A percentile compares a stretch with the other conserved stretches of the same genome.
These are phyloP conservation scores for Hippophae rhamnoides DNA, from an alignment of 306 rosid species.

Conservation along the genomic window DNA sequence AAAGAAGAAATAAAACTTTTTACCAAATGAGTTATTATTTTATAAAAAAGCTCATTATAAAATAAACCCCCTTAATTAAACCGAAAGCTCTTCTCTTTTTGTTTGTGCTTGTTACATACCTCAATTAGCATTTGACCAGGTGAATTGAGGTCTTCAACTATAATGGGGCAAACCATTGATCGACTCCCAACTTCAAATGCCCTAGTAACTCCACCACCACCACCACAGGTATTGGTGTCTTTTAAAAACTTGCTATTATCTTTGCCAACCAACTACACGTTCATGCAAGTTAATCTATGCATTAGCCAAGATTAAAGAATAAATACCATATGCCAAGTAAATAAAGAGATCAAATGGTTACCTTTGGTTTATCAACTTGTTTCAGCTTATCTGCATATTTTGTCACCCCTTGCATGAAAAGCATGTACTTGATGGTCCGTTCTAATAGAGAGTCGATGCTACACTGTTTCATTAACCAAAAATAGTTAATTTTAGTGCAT, in stretches of 20 bases:
- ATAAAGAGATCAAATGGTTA: constrained; percentile 16
- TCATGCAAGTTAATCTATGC: constrained; percentile 11
- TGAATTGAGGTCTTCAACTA: constrained; percentile 64
- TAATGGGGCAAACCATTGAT: constrained; percentile 66
- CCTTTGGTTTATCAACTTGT: constrained; percentile 62
- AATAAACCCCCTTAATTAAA: not conserved
- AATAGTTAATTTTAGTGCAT: not conserved
- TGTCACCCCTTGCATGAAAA: constrained; percentile 49
- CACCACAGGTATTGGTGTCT: constrained; percentile 24
- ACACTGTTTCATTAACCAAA: constrained; percentile 56
- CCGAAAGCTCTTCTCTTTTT: not conserved
- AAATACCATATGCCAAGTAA: not conserved
- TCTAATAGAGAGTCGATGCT: constrained; percentile 84
- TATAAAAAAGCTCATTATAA: no score
- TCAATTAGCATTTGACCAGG: constrained; percentile 88
- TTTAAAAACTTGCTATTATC: constrained; percentile 34
- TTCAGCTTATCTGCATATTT: constrained; percentile 62
- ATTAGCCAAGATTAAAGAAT: constrained; percentile 9
- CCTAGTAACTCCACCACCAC: constrained; percentile 57
- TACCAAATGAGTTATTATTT: no score
- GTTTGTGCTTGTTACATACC: constrained; percentile 26
- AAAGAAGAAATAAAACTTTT: no score
- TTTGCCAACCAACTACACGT: constrained; percentile 44
- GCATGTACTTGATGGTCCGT: constrained; percentile 78
- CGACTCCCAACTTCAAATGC: constrained; percentile 59